phyloP scores from a whole-genome alignment of 106 monocot genomes.

The Dioscorea dumetorum region DNA sequence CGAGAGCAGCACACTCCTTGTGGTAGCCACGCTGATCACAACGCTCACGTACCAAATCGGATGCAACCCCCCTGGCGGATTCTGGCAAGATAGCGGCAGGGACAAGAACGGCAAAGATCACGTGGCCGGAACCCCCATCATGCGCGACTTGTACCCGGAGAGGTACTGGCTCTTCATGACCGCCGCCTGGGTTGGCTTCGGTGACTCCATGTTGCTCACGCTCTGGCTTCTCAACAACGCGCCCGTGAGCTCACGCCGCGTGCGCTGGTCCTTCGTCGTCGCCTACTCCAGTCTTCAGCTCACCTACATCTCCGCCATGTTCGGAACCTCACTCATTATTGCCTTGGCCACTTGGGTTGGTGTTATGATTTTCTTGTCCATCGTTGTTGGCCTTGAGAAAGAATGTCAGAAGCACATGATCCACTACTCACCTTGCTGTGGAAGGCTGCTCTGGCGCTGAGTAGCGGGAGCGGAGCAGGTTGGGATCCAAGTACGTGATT shows the following conservation, averaged over 20 bases:
- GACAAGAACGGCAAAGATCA: background rate
- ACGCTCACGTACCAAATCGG: slow-evolving; percentile 18
- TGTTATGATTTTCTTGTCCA: background rate
- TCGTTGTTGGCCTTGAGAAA: background rate
- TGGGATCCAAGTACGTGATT: no score
- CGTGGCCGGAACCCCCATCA: slow-evolving; percentile 11
- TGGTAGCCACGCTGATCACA: slow-evolving; percentile 18
- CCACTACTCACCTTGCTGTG: no score
- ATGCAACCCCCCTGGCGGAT: slow-evolving; percentile 12
- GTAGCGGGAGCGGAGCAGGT: no score
- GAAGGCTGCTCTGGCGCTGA: no score
- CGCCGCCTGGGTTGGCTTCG: slow-evolving; percentile 15
- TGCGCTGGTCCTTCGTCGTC: slow-evolving; percentile 7
- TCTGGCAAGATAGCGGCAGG: slow-evolving; percentile 11
- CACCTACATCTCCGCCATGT: slow-evolving; percentile 12
- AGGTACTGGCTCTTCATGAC: slow-evolving; percentile 17
- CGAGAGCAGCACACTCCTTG: slow-evolving; percentile 6
- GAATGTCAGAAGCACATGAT: no score
- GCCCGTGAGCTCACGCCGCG: background rate
- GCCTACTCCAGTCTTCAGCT: slow-evolving; percentile 17
- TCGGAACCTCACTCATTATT: slow-evolving; percentile 1
- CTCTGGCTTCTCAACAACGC: slow-evolving; percentile 3
- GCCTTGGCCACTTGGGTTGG: slow-evolving; percentile 2
- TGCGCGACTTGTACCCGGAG: slow-evolving; percentile 14
- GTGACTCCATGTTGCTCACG: slow-evolving; percentile 16